A percentile compares a stretch with the other conserved stretches of the same genome.
Conservation (phyloP, 805 yeast genomes). For the Lachancea meyersii region DNA sequence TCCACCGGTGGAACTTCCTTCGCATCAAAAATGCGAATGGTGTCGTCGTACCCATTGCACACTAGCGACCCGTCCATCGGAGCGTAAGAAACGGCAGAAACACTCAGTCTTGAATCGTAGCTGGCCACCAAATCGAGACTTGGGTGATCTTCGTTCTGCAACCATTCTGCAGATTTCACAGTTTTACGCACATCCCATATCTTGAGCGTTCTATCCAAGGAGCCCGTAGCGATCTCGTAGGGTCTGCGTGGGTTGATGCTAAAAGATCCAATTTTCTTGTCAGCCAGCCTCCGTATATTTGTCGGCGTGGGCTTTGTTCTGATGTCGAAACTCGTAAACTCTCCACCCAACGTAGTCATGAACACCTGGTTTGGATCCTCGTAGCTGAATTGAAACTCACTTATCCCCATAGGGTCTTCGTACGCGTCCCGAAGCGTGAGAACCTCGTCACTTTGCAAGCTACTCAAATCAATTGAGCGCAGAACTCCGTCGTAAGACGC, state of each 20-base stretch:
- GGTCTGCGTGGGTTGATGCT: constrained; percentile 62
- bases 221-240: constrained; percentile 75
- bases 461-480: constrained; percentile 60
- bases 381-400: constrained; percentile 58
- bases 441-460: constrained; percentile 53
- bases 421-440: constrained; percentile 51
- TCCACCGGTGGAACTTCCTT: constrained; percentile 25
- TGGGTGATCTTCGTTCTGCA: constrained; percentile 44
- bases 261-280: constrained; percentile 90
- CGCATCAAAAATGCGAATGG: constrained; percentile 64
- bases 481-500: constrained; percentile 87
- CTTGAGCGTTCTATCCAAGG: constrained; percentile 77
- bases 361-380: constrained; percentile 51
- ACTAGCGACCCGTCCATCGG: constrained; percentile 60
- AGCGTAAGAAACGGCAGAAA: constrained; percentile 78
- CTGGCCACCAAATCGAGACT: constrained; percentile 42
- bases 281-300: constrained; percentile 58
- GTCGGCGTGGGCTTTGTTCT: constrained; percentile 39
- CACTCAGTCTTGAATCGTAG: constrained; percentile 69
- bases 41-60: constrained; percentile 90
- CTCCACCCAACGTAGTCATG: constrained; percentile 75
- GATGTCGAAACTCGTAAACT: constrained; percentile 66
- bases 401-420: constrained; percentile 56
- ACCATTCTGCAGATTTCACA: constrained; percentile 45
- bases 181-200: constrained; percentile 78